Conservation (phyloP, 2,329 filamentous ascomycete species). For the Botrytis squamosa region DNA sequence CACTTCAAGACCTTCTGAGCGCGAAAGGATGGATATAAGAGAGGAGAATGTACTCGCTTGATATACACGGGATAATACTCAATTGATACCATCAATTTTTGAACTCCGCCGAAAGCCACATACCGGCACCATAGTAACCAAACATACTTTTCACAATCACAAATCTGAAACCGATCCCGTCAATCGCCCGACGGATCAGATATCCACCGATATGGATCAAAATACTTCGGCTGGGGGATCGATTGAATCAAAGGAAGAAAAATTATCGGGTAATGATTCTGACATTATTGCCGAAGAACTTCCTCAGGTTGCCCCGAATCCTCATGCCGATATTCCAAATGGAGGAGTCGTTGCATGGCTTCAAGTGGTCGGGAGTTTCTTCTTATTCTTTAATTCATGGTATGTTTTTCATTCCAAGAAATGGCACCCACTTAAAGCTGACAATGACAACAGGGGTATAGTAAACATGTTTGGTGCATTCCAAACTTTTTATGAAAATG, state of each 20-base stretch:
- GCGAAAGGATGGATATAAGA: constrained; percentile 1
- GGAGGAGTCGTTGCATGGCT: constrained; percentile 55
- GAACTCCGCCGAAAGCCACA: neutral
- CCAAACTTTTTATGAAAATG: constrained; percentile 51
- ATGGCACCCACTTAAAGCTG: neutral
- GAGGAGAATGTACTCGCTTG: neutral
- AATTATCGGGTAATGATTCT: neutral
- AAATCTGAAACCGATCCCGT: neutral
- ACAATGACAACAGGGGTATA: constrained; percentile 39
- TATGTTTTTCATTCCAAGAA: neutral
- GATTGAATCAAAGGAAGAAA: neutral
- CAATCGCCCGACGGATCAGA: neutral
- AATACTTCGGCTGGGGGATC: neutral
- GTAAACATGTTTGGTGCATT: constrained; percentile 53
- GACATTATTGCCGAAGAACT: constrained; percentile 9
- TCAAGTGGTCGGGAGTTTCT: constrained; percentile 51
- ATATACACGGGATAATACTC: neutral
- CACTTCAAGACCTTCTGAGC: neutral
- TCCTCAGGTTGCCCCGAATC: neutral
- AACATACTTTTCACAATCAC: neutral
- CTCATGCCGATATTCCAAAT: constrained; percentile 37
- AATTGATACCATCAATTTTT: neutral
- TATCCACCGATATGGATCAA: neutral
- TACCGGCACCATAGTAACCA: neutral
- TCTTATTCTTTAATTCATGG: constrained; percentile 58